Evolutionary conservation across 495 filamentous ascomycete species (phyloP), one percentile per base, ranked within the genome.

Genomic region (Aspergillus wentii): DNA sequence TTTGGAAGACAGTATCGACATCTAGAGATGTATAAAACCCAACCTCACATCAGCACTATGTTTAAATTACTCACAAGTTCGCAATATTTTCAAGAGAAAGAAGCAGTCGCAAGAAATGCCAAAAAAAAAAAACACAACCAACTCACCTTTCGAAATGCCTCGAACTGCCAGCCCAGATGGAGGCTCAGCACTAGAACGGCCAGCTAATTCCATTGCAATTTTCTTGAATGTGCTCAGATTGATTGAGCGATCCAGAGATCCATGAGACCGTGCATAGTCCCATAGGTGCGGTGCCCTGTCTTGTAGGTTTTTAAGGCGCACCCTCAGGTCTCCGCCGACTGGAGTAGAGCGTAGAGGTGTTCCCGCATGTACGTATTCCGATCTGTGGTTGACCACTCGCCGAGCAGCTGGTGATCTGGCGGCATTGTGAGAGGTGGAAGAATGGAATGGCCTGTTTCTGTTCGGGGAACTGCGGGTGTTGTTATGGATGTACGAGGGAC

Each of bases 141-240:
- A 53, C 54, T 30, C 25, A 63, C 62, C 57, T 23, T 39, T 15
- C 6, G 56, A 57, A 32, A 66, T 59, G 1, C 33, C 26, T 21
- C 33, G 33, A 28, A 62, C 41, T 1, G 30, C 37, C 1, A 29
- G 33, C 8, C 37, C 41, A 20, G 48, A 45, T 1, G 58, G 48
- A 2, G 14, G 0, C 7, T 20, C n/a, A n/a, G n/a, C n/a, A n/a
- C n/a, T n/a, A n/a, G 52, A 37, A 10, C 30, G 42, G 5, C 14
- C 40, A 4, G 57, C 22, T 21, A 64, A n/a, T 7, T 47, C 37
- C 18, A 21, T 17, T 1, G 36, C 40, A 5, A 59, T 40, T 5
- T 42, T n/a, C 34, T 32, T 38, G 32, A 59, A 64, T 1, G 40
- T 54, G 3, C 26, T 10, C 16, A 15, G 17, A 1, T 23, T 27